Evolutionary conservation across 169 alveolate genomes (phyloP), one percentile per base, ranked within the genome.

Genomic region (Eimeria necatrix): DNA sequence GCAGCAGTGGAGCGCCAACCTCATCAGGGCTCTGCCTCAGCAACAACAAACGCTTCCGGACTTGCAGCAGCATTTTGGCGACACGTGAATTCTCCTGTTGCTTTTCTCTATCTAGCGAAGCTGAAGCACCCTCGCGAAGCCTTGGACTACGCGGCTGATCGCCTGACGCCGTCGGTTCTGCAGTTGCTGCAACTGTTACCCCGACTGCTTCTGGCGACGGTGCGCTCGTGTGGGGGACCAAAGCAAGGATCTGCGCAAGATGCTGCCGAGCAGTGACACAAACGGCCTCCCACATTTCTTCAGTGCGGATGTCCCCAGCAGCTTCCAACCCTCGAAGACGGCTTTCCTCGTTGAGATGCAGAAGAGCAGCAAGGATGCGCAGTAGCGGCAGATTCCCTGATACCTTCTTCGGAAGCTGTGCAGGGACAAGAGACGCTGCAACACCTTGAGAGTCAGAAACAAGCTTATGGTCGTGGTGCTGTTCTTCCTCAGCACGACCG

Each of bases 1-100:
- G 80, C 26, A 68, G 80, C 80, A 68, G 32, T 16, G 80, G 80
- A 22, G 12, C 32, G 16, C 48, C 80, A 68, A 68, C 80, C 4
- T 68, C 49, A 9, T 68, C 80, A 20, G 80, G 80, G 48, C 80
- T 18, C 80, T 68, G 80, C 80, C 80, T 22, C 80, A 68, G 80
- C 14, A 24, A 14, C 49, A 68, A 32, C 80, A 68, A 68, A 68
- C n/a, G 22, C 26, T 32, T 22, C 48, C 80, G 16, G 14, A 68
- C 80, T 18, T 68, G 10, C 80, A 68, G 80, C 80, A 6, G 80
- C 46, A 20, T 22, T 16, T 4, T 22, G 10, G 80, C 80, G n/a
- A 14, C 32, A 68, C n/a, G 26, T 16, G 22, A 32, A 10, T 24
- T 3, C 14, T 68, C 32, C 46, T 68, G 16, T 24, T 24, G 80